Evolutionary conservation across 805 yeast genomes (phyloP).

Genomic region (Cephaloascus fragrans): DNA sequence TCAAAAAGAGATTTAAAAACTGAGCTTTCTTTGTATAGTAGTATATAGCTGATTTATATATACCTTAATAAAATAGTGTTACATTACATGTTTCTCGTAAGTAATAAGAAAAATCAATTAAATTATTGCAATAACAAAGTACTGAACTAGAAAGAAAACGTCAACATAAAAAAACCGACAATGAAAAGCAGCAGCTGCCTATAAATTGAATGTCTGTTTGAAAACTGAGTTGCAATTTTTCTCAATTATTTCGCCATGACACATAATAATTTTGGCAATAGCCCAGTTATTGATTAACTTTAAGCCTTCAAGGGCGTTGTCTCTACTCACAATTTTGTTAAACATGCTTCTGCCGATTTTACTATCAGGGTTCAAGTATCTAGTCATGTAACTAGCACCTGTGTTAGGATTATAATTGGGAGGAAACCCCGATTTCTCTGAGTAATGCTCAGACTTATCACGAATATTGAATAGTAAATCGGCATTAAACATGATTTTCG

Average conservation of each 20-base stretch:
- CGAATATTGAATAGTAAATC: slow-evolving; percentile 53
- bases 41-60: no score
- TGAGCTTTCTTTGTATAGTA: no score
- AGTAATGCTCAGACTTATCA: slow-evolving; percentile 32
- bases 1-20: no score
- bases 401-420: slow-evolving; percentile 28
- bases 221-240: neutral
- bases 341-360: slow-evolving; percentile 10
- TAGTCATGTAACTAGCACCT: slow-evolving; percentile 19
- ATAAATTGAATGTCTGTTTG: neutral
- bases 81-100: no score
- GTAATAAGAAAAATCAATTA: no score
- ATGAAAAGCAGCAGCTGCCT: no score
- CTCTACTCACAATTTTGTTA: slow-evolving; percentile 5
- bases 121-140: no score
- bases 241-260: slow-evolving; percentile 6
- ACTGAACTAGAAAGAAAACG: no score
- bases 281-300: slow-evolving; percentile 7
- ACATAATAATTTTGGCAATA: slow-evolving; percentile 14
- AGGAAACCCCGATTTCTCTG: slow-evolving; percentile 34
- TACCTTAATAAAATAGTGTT: no score
- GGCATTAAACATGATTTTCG: slow-evolving; percentile 45
- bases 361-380: slow-evolving; percentile 16
- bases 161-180: no score
- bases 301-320: slow-evolving; percentile 8